A percentile compares a stretch with the other conserved stretches of the same genome.
Conservation (phyloP, 1,139 yeast genomes). For the Candida pseudoviswanathii region DNA sequence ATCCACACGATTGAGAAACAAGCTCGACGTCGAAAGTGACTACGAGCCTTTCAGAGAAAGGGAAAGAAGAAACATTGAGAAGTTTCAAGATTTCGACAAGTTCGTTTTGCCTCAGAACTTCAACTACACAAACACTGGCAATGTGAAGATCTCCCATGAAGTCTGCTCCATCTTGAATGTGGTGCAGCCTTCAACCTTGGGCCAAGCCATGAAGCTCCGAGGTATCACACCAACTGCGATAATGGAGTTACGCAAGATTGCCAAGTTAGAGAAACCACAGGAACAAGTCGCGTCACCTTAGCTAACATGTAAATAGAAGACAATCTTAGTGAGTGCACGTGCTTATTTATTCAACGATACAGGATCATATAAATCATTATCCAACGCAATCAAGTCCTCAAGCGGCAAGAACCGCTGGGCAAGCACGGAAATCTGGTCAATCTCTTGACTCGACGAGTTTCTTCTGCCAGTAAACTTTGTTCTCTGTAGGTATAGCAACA, state of each 20-base stretch:
- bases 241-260: conserved; percentile 61
- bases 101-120: conserved; percentile 65
- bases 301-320: neutral
- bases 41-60: conserved; percentile 80
- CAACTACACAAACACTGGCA: conserved; percentile 56
- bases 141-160: conserved; percentile 65
- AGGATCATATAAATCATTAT: conserved; percentile 28
- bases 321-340: neutral
- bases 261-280: conserved; percentile 18
- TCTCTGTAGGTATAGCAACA: conserved; percentile 36
- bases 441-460: conserved; percentile 16
- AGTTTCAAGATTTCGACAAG: conserved; percentile 82
- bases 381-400: conserved; percentile 37
- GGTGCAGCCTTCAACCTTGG: conserved; percentile 85
- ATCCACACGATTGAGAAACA: conserved; percentile 56
- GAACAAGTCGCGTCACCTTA: conserved; percentile 5
- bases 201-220: conserved; percentile 92
- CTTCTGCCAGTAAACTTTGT: conserved; percentile 27
- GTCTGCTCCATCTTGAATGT: conserved; percentile 69
- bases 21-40: conserved; percentile 76
- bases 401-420: conserved; percentile 42
- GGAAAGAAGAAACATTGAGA: conserved; percentile 69
- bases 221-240: conserved; percentile 91
- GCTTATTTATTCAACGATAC: conserved; percentile 2
- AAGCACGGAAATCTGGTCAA: conserved; percentile 30